Evolutionary conservation across 106 monocot genomes (phyloP), one percentile per base, ranked within the genome.

Genomic region (Hemerocallis citrina): DNA sequence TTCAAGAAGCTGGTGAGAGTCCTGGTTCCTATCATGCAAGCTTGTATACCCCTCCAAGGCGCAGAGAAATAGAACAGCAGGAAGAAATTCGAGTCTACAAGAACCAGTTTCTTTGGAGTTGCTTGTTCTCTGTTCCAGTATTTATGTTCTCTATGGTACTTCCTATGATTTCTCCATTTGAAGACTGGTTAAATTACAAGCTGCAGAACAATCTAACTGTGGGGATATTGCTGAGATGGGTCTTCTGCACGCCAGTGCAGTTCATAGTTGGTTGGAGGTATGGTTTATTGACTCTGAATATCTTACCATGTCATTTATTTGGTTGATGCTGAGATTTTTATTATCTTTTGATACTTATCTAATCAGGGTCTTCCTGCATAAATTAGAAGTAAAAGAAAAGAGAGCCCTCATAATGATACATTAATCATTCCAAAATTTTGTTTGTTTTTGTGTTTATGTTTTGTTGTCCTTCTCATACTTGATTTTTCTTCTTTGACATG

Each of bases 241-340:
- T 81, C 13, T 65, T 92, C 52, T 92, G 92, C 63, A 68, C 92
- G 34, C 92, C 92, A 54, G 88, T 92, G 32, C 92, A 92, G 69
- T 92, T 92, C 63, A 72, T 92, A 52, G 72, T 92, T 76, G 92
- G 92, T 33, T 88, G 88, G 84, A 84, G 92, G 92, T 92, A 92
- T 62, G 63, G n/a, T n/a, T n/a, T n/a, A n/a, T n/a, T n/a, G n/a
- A 37, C 58, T 44, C 19, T 55, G 6, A 59, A 38, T 23, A 32
- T 34, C 34, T 72, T 62, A 47, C 12, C 17, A 34, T 49, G 23
- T 37, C n/a, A 20, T 64, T 8, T 25, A 54, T 57, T 6, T 51
- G 14, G 33, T 67, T 19, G 42, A 5, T 52, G 20, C 6, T 13
- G 14, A 16, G 37, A 43, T 55, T 49, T 0, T 54, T 0, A 7